A percentile compares a stretch with the other conserved stretches of the same genome.
Conservation (phyloP, 257 asterid species). For the Plectranthus barbatus region DNA sequence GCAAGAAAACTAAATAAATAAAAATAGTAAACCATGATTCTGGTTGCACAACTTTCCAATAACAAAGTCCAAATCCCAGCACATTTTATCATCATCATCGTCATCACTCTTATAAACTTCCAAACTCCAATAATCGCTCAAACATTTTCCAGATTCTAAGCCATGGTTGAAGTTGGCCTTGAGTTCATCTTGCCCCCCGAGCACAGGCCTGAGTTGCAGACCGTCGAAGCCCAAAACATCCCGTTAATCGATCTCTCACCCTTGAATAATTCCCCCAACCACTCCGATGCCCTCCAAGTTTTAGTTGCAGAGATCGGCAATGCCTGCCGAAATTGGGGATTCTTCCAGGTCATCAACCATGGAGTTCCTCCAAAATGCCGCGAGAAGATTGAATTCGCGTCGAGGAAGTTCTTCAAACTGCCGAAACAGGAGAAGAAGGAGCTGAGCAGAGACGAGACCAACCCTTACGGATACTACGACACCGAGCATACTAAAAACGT, state of each 20-base stretch:
- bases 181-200: constrained; percentile 43
- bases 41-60: too few relatives aligned
- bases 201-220: constrained; percentile 32
- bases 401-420: constrained; percentile 25
- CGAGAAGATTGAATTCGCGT: constrained; percentile 8
- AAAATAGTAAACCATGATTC: not conserved
- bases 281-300: not conserved
- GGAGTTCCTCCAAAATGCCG: constrained; percentile 32
- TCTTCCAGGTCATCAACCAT: constrained; percentile 50
- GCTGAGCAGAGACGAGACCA: constrained; percentile 34
- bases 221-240: constrained; percentile 24
- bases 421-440: constrained; percentile 35
- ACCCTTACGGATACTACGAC: constrained; percentile 40
- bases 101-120: not conserved
- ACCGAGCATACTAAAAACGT: constrained; percentile 51
- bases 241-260: constrained; percentile 44
- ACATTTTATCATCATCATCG: not conserved
- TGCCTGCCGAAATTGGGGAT: constrained; percentile 50
- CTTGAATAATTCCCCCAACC: not conserved
- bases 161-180: constrained; percentile 52
- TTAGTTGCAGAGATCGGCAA: constrained; percentile 27
- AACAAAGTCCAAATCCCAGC: not conserved
- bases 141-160: not conserved
- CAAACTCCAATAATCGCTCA: not conserved
- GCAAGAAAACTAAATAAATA: too few relatives aligned